Conservation (phyloP, 345 rosid species). For the Acer saccharum region DNA sequence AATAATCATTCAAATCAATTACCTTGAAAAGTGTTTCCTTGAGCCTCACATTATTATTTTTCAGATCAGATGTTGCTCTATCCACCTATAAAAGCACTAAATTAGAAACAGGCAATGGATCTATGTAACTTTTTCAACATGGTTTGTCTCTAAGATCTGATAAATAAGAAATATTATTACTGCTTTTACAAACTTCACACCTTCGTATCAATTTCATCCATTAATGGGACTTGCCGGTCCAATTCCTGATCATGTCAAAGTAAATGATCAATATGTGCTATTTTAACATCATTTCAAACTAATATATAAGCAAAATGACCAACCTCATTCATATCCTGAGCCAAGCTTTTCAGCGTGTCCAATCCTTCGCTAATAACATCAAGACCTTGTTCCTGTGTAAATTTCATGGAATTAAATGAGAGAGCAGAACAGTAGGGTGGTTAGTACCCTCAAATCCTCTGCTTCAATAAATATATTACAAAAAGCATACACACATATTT, state of each 20-base stretch:
- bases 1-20: conserved; percentile 23
- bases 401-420: conserved; percentile 15
- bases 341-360: conserved; percentile 47
- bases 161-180: not conserved
- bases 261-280: conserved; percentile 7
- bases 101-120: not conserved
- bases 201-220: conserved; percentile 84
- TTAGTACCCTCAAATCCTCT: conserved; percentile 3
- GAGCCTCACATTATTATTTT: conserved; percentile 72
- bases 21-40: conserved; percentile 73
- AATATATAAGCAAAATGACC: conserved; percentile 17
- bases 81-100: conserved; percentile 58
- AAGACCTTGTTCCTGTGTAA: conserved; percentile 58
- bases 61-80: conserved; percentile 63
- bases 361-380: conserved; percentile 56
- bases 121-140: not conserved
- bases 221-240: conserved; percentile 79
- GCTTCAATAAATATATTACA: not conserved
- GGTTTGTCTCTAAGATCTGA: conserved; percentile 5
- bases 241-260: conserved; percentile 51
- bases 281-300: conserved; percentile 6
- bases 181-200: conserved; percentile 33
- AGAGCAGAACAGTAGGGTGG: not conserved
- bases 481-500: too few relatives aligned
- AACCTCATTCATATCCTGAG: conserved; percentile 83